These are phyloP conservation scores for Globisporangium splendens DNA, from an alignment of 352 stramenopile genomes.

Conservation along the genomic window DNA sequence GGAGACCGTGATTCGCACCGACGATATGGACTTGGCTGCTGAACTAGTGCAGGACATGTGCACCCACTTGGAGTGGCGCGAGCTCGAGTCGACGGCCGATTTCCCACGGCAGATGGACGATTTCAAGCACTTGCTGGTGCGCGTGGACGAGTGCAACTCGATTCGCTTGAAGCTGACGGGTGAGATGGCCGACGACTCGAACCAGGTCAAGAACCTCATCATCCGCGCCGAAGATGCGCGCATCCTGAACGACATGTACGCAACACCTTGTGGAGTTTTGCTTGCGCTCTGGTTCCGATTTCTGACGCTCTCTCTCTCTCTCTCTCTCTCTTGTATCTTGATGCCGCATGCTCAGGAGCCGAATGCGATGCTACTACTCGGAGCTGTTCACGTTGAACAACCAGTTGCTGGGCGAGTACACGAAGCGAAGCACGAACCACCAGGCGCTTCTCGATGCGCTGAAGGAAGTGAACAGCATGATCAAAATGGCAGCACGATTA, in stretches of 20 bases:
- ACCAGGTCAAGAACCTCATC: conserved; percentile 89
- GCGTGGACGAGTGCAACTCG: conserved; percentile 85
- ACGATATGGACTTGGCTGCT: conserved; percentile 84
- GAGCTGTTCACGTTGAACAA: conserved; percentile 91
- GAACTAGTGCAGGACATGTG: conserved; percentile 90
- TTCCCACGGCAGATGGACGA: conserved; percentile 88
- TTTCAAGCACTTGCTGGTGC: conserved; percentile 68
- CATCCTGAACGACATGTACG: conserved; percentile 90
- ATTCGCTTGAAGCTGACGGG: conserved; percentile 88
- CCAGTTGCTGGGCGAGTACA: conserved; percentile 89
- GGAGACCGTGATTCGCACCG: conserved; percentile 69
- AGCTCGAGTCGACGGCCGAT: conserved; percentile 80
- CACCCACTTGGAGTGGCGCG: conserved; percentile 73
- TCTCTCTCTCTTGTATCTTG: too few species aligned
- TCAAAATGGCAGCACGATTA: conserved; percentile 86
- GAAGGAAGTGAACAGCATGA: conserved; percentile 92
- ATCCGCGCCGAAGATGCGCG: conserved; percentile 91
- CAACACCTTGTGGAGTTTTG: conserved; percentile 3
- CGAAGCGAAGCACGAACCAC: conserved; percentile 91
- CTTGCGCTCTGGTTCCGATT: not conserved
- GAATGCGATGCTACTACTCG: conserved; percentile 88
- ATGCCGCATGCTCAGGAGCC: conserved; percentile 8
- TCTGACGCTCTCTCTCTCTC: not conserved
- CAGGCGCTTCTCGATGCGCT: conserved; percentile 85
- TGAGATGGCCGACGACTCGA: conserved; percentile 92